phyloP scores from a whole-genome alignment of 2,329 filamentous ascomycete genomes.

The Ploettnerulaceae sp. region DNA sequence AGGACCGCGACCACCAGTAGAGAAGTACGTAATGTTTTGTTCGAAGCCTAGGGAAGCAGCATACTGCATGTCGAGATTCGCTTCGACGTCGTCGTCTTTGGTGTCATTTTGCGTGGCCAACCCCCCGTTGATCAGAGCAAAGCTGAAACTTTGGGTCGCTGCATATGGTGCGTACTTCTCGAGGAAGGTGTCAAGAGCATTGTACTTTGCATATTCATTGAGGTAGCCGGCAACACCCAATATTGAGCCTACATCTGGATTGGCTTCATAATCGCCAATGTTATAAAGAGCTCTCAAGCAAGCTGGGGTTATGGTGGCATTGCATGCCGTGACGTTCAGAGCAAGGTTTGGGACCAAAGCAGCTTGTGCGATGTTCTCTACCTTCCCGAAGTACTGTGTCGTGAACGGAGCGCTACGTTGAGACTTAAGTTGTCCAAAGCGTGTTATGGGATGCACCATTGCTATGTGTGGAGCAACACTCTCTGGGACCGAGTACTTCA shows the following conservation, averaged over 20 bases:
- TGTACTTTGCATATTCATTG: constrained; percentile 31
- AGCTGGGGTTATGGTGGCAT: constrained; percentile 30
- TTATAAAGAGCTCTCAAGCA: constrained; percentile 34
- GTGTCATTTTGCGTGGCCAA: constrained; percentile 32
- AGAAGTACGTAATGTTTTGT: constrained; percentile 48
- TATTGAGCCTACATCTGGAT: constrained; percentile 18
- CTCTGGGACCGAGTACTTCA: constrained; percentile 39
- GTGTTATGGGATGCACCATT: constrained; percentile 39
- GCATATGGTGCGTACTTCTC: constrained; percentile 41
- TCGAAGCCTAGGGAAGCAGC: constrained; percentile 50
- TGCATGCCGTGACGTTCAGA: constrained; percentile 28
- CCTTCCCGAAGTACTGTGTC: not conserved
- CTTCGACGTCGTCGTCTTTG: constrained; percentile 42
- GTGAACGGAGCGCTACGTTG: not conserved
- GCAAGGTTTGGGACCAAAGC: no score
- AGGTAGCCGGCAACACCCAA: constrained; percentile 31
- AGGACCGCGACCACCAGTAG: constrained; percentile 51
- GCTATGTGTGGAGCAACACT: constrained; percentile 36
- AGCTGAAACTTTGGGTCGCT: constrained; percentile 38
- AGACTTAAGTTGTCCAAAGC: constrained; percentile 39
- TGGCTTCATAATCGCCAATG: constrained; percentile 18
- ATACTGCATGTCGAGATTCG: constrained; percentile 52
- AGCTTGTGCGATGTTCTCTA: not conserved
- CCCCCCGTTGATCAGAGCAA: constrained; percentile 36
- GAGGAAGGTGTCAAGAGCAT: constrained; percentile 42